Conservation (phyloP, 768 basidiomycete species). For the Leccinum incarnatum region DNA sequence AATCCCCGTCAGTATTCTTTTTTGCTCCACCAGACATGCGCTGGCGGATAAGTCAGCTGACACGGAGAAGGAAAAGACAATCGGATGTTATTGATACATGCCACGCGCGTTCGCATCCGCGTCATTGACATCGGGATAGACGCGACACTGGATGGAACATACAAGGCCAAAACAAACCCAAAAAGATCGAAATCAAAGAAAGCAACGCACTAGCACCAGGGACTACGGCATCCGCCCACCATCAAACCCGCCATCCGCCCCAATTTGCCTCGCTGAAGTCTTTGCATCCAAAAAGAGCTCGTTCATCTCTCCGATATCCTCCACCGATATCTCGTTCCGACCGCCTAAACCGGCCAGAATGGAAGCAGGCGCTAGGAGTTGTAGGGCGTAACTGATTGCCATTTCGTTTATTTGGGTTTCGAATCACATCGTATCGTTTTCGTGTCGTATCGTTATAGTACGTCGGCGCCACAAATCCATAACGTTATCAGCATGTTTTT, state of each 20-base stretch:
- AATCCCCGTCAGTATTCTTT: neutral
- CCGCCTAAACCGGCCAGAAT: conserved; percentile 80
- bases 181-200: conserved; percentile 4
- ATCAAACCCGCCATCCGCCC: conserved; percentile 36
- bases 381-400: conserved; percentile 76
- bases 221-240: conserved; percentile 33
- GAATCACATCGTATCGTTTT: neutral
- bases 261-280: conserved; percentile 59
- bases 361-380: conserved; percentile 86
- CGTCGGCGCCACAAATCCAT: conserved; percentile 10
- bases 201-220: neutral
- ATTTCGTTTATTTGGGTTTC: neutral
- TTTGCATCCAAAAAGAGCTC: conserved; percentile 96
- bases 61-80: neutral
- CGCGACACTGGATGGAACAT: neutral
- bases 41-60: neutral
- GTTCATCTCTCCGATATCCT: conserved; percentile 92
- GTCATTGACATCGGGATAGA: neutral
- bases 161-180: neutral
- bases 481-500: neutral
- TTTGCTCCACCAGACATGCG: neutral
- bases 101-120: neutral
- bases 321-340: conserved; percentile 74
- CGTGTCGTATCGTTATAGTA: neutral
- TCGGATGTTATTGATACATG: neutral